Percentiles rank a stretch among this genome's conserved stretches.
Evolutionary conservation across 2,329 filamentous ascomycete species (phyloP).

Genomic region (Botrytis porri): DNA sequence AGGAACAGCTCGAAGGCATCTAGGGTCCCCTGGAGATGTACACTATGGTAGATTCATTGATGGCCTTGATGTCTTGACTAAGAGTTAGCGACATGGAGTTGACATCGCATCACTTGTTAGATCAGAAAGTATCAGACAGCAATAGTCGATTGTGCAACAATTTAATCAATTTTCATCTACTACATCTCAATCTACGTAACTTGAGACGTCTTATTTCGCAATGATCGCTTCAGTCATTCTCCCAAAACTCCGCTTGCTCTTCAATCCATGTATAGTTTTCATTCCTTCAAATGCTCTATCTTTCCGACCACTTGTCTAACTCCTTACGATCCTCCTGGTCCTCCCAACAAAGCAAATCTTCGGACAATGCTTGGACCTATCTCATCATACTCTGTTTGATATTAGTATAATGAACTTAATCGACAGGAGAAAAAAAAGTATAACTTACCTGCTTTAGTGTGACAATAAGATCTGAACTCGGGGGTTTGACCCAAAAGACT

Average conservation of each 20-base stretch:
- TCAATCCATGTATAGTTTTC: slow-evolving; percentile 17
- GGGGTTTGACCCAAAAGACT: slow-evolving; percentile 95
- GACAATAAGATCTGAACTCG: slow-evolving; percentile 98
- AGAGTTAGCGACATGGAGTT: too few relatives aligned
- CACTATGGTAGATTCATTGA: not conserved
- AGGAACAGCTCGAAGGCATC: not conserved
- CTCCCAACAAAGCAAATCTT: slow-evolving; percentile 89
- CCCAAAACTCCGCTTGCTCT: slow-evolving; percentile 14
- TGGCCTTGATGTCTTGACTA: not conserved
- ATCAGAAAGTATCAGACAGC: not conserved
- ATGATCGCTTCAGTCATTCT: slow-evolving; percentile 8
- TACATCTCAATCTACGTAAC: not conserved
- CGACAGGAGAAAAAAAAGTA: not conserved
- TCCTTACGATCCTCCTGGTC: slow-evolving; percentile 72
- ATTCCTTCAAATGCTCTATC: slow-evolving; percentile 10
- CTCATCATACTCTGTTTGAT: slow-evolving; percentile 66
- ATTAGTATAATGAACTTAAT: not conserved
- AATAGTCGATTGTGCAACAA: not conserved
- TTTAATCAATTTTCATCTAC: slow-evolving; percentile 17
- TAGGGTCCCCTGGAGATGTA: not conserved
- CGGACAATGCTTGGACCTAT: slow-evolving; percentile 94
- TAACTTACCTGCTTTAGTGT: slow-evolving; percentile 66
- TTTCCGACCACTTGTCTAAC: not conserved
- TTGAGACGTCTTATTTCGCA: slow-evolving; percentile 10
- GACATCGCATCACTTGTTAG: not conserved